Evolutionary conservation across 2,329 filamentous ascomycete genomes (phyloP).

Genomic region (Davidsoniella australis): DNA sequence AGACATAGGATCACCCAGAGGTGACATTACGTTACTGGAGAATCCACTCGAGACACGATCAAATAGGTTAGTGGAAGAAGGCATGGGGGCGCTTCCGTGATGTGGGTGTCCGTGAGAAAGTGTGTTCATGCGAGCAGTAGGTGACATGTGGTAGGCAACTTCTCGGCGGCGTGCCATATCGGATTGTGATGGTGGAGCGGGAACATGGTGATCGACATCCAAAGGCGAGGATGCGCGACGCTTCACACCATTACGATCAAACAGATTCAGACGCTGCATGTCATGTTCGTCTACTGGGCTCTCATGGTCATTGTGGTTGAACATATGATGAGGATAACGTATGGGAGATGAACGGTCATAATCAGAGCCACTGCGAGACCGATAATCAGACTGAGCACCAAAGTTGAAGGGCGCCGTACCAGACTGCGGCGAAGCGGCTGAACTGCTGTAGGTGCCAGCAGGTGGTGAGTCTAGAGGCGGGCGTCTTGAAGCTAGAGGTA

Average conservation of each 20-base stretch:
- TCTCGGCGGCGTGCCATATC: slow-evolving; percentile 34
- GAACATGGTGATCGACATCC: slow-evolving; percentile 26
- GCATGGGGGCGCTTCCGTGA: slow-evolving; percentile 27
- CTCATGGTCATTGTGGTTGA: slow-evolving; percentile 25
- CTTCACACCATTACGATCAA: slow-evolving; percentile 36
- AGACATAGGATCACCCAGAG: slow-evolving; percentile 31
- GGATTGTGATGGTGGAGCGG: slow-evolving; percentile 23
- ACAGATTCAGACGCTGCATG: slow-evolving; percentile 23
- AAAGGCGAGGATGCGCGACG: slow-evolving; percentile 38
- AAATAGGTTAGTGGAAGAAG: slow-evolving; percentile 24
- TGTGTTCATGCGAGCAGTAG: slow-evolving; percentile 31
- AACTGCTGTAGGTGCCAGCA: slow-evolving; percentile 27
- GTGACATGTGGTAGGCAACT: slow-evolving; percentile 31
- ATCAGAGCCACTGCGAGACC: slow-evolving; percentile 23
- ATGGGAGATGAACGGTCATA: slow-evolving; percentile 29
- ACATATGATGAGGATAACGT: slow-evolving; percentile 24
- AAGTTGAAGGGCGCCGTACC: slow-evolving; percentile 24
- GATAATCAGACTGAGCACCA: slow-evolving; percentile 23
- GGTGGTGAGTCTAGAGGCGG: slow-evolving; percentile 24
- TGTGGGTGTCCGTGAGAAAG: slow-evolving; percentile 27
- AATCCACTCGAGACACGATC: slow-evolving; percentile 28
- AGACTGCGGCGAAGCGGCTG: slow-evolving; percentile 30
- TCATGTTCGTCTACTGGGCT: slow-evolving; percentile 30
- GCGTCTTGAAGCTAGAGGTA: slow-evolving; percentile 27
- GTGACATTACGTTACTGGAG: slow-evolving; percentile 33